Conservation (phyloP, 768 basidiomycete species). For the Calvatia gigantea region DNA sequence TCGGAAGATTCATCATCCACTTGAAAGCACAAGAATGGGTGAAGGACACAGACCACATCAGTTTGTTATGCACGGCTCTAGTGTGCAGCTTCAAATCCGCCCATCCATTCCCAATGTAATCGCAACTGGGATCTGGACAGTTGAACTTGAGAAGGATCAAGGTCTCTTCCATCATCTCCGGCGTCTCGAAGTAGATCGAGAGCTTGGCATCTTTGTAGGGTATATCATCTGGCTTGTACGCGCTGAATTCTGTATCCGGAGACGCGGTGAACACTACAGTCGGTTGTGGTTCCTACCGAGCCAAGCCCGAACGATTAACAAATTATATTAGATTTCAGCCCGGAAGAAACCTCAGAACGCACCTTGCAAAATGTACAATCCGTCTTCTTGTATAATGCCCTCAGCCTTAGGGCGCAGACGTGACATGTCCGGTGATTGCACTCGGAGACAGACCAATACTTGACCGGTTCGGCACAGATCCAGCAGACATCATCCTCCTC, state of each 20-base stretch:
- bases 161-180: conserved; percentile 94
- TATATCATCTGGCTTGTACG: conserved; percentile 52
- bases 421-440: conserved; percentile 97
- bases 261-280: conserved; percentile 75
- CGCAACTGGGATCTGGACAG: conserved; percentile 83
- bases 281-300: conserved; percentile 62
- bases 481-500: conserved; percentile 62
- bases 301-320: not conserved
- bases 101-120: conserved; percentile 86
- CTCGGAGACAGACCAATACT: conserved; percentile 82
- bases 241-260: conserved; percentile 54
- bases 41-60: conserved; percentile 67
- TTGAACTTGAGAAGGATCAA: conserved; percentile 91
- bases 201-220: conserved; percentile 71
- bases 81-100: conserved; percentile 84
- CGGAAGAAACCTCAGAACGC: conserved; percentile 17
- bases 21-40: not conserved
- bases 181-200: conserved; percentile 81
- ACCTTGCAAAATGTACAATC: conserved; percentile 99
- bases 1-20: not conserved
- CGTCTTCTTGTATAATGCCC: conserved; percentile 89
- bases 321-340: not conserved
- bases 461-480: conserved; percentile 94
- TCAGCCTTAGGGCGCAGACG: conserved; percentile 82
- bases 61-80: conserved; percentile 65